Conservation (phyloP, 2,329 filamentous ascomycete genomes). For the Diaporthe sp. region DNA sequence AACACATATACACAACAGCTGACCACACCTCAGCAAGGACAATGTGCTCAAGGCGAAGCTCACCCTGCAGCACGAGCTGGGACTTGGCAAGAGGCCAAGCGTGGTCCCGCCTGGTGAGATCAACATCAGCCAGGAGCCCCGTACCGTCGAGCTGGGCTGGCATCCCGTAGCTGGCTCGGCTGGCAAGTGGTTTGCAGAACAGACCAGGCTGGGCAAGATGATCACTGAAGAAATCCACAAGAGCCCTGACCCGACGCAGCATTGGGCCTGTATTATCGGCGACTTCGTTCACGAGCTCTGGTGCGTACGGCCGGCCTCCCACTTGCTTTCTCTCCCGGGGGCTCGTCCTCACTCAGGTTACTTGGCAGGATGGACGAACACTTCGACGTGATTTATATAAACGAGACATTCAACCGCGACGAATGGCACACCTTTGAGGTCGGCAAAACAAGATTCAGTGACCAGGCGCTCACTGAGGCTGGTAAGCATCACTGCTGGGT, state of each 20-base stretch:
- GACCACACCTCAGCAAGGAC: conserved; percentile 44
- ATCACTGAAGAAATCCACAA: conserved; percentile 68
- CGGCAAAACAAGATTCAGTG: conserved; percentile 67
- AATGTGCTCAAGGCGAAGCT: conserved; percentile 57
- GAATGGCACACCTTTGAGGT: conserved; percentile 67
- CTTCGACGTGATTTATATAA: conserved; percentile 70
- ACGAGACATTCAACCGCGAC: conserved; percentile 59
- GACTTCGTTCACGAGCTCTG: conserved; percentile 70
- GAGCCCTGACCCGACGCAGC: conserved; percentile 72
- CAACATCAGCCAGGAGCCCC: conserved; percentile 52
- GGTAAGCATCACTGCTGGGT: conserved; percentile 51
- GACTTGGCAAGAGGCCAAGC: conserved; percentile 60
- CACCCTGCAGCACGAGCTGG: conserved; percentile 58
- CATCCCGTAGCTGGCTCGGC: conserved; percentile 69
- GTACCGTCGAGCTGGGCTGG: conserved; percentile 69
- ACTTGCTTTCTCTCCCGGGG: neutral
- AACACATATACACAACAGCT: neutral
- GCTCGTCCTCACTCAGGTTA: neutral
- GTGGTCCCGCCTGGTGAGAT: conserved; percentile 58
- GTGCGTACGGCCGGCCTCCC: conserved; percentile 43
- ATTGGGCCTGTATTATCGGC: conserved; percentile 71
- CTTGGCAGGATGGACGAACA: conserved; percentile 59
- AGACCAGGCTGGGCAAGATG: conserved; percentile 67
- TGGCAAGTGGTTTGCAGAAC: conserved; percentile 71
- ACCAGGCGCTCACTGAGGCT: conserved; percentile 64